Evolutionary conservation across 108 stramenopile species (phyloP).

Genomic region (Skeletonema potamos): DNA sequence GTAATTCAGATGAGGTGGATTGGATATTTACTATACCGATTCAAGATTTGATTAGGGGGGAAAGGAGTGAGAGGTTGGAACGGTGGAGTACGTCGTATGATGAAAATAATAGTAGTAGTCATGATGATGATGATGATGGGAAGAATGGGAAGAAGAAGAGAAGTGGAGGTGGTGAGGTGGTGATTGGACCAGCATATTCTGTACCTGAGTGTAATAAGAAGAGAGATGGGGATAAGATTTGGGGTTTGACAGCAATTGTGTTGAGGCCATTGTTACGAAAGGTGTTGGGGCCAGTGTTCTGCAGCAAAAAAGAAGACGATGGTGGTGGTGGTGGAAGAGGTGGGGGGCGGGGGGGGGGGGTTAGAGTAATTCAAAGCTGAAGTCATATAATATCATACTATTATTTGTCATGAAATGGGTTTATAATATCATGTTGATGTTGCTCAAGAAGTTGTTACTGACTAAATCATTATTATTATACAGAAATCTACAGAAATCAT

Average conservation of each 20-base stretch:
- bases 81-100: conserved; percentile 37
- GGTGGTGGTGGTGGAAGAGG: not conserved
- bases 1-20: conserved; percentile 68
- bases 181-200: conserved; percentile 58
- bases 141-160: not conserved
- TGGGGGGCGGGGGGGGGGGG: too few species aligned
- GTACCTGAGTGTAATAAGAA: conserved; percentile 23
- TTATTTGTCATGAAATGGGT: too few species aligned
- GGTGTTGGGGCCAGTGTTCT: conserved; percentile 66
- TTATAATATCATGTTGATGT: too few species aligned
- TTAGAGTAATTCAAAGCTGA: too few species aligned
- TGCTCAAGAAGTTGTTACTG: too few species aligned
- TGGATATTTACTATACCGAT: conserved; percentile 67
- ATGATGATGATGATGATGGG: not conserved
- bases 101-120: conserved; percentile 2
- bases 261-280: conserved; percentile 65
- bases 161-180: not conserved
- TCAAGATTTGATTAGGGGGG: conserved; percentile 46
- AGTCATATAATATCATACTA: too few species aligned
- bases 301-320: not conserved
- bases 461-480: too few species aligned
- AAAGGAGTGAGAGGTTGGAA: conserved; percentile 43
- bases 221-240: conserved; percentile 56
- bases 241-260: conserved; percentile 83
- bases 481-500: too few species aligned